Evolutionary conservation across 208 protist species (phyloP).

Genomic region (Leishmania lainsoni): DNA sequence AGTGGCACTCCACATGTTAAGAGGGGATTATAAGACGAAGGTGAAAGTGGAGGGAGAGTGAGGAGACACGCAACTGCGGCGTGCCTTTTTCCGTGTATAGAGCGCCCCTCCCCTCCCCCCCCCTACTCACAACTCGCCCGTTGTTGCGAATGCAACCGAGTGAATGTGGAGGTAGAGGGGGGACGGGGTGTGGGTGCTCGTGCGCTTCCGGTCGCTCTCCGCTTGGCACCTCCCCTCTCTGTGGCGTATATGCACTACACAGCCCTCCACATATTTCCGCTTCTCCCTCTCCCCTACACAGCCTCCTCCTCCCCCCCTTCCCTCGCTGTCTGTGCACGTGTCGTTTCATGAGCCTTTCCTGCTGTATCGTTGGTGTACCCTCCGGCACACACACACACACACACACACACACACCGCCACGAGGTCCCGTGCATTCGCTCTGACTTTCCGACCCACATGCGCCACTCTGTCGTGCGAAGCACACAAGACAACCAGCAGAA

Average conservation of each 20-base stretch:
- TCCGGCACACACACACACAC: too few relatives aligned
- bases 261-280: neutral
- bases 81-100: neutral
- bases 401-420: too few relatives aligned
- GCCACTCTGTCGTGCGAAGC: neutral
- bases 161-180: neutral
- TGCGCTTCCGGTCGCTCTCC: conserved; percentile 8
- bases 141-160: neutral
- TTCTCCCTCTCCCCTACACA: neutral
- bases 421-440: too few relatives aligned
- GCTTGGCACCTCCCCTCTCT: conserved; percentile 7
- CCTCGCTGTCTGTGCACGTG: neutral
- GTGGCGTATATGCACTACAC: neutral
- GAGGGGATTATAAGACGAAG: neutral
- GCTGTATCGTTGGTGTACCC: too few relatives aligned
- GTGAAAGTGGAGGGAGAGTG: neutral
- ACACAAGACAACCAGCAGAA: neutral
- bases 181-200: neutral
- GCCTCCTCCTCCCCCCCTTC: too few relatives aligned
- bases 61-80: neutral
- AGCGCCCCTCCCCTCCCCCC: too few relatives aligned
- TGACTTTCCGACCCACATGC: neutral
- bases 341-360: neutral
- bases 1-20: neutral
- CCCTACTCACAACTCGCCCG: neutral